Evolutionary conservation across 352 stramenopile genomes (phyloP), one percentile per base, ranked within the genome.

Genomic region (Phytophthora lateralis): DNA sequence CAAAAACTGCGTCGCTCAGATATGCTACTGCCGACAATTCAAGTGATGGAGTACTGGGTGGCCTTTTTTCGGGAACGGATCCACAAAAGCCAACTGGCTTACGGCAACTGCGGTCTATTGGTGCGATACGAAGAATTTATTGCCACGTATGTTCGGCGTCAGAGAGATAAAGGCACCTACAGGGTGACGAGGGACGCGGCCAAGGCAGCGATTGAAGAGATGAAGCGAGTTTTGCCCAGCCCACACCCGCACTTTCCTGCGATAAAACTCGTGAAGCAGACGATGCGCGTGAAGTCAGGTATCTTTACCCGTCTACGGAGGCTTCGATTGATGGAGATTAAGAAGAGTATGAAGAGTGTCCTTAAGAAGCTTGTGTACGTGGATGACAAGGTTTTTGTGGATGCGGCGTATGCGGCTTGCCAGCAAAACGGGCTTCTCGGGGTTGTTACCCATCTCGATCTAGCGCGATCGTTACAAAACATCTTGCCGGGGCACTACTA

Each of bases 81-180:
- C 69, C 54, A 57, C 17, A 51, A 58, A 26, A 87, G 82, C 35
- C 14, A 75, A 14, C 34, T 55, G 4, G 34, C 47, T 7, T 76
- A 85, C 30, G 82, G 71, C 1, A 65, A 82, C 53, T 27, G 58
- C 6, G 76, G 79, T 6, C 24, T 89, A 20, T 55, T 89, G 53
- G 58, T 81, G 32, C 76, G 78, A 39, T 89, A 91, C 46, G 82
- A 91, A 41, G 53, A 59, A 6, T 91, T 86, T 45, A 60, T 91
- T 24, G 54, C 71, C 37, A 71, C 52, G 9, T 85, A 64, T 52
- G 50, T 90, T 27, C 75, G 65, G 26, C 63, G 66, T 14, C 64
- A 72, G 50, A 44, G 52, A 61, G 39, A 34, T 8, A 65, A 72
- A 32, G 48, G 55, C 4, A 18, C 51, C 2, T 61, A 60, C n/a